These are phyloP conservation scores for Penicillium sp. DNA, from an alignment of 2,329 filamentous ascomycete species.

Conservation along the genomic window DNA sequence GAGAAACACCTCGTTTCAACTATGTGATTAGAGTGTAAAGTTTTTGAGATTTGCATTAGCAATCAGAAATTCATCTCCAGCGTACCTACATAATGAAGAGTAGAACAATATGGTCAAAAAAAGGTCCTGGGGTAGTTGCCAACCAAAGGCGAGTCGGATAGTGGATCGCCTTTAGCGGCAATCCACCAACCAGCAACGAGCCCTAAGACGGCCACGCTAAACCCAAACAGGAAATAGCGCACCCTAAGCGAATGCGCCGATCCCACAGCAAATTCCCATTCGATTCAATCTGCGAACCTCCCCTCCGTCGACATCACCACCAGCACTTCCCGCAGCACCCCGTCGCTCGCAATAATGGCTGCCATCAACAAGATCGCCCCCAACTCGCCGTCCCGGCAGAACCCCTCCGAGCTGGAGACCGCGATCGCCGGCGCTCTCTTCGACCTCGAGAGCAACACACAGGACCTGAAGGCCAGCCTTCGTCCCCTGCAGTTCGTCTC, in stretches of 20 bases:
- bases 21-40: conserved; percentile 14
- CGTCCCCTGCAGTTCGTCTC: conserved; percentile 98
- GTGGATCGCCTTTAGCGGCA: not conserved
- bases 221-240: conserved; percentile 23
- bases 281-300: conserved; percentile 33
- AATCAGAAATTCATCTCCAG: not conserved
- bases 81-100: not conserved
- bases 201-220: conserved; percentile 21
- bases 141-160: conserved; percentile 1
- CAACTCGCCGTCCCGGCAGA: conserved; percentile 94
- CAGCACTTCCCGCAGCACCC: conserved; percentile 38
- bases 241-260: conserved; percentile 36
- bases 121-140: not conserved
- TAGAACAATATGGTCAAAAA: not conserved
- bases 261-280: conserved; percentile 38
- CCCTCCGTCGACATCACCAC: conserved; percentile 37
- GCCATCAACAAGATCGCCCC: conserved; percentile 96
- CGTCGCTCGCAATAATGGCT: conserved; percentile 61
- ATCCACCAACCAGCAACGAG: conserved; percentile 6
- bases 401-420: conserved; percentile 95
- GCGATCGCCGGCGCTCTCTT: conserved; percentile 95
- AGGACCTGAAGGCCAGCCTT: conserved; percentile 94
- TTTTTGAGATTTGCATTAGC: not conserved
- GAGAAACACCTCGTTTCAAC: not conserved
- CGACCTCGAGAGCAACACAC: conserved; percentile 99